A percentile compares a stretch with the other conserved stretches of the same genome.
phyloP scores from a whole-genome alignment of 257 asterid genomes.

The Solanum pinnatisectum region DNA sequence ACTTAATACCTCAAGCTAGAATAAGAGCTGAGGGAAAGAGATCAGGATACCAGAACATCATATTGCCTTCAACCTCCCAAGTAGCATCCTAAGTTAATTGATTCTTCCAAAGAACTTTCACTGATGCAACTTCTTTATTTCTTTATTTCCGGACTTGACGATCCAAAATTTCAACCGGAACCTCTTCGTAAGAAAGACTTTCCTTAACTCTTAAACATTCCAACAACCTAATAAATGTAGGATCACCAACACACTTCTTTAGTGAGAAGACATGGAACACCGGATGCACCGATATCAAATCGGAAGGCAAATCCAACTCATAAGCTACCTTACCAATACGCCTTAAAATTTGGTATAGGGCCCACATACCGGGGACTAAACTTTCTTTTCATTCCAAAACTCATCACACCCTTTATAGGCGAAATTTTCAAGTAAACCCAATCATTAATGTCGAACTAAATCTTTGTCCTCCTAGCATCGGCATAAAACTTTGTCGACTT shows the following conservation, averaged over 20 bases:
- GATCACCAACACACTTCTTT: neutral
- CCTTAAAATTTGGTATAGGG: neutral
- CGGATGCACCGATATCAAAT: no score
- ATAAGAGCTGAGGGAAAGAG: neutral
- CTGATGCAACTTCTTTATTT: neutral
- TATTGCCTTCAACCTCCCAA: neutral
- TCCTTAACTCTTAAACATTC: neutral
- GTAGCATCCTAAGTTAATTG: no score
- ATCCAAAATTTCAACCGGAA: neutral
- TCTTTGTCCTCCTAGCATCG: neutral
- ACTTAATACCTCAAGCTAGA: neutral
- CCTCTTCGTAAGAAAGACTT: neutral
- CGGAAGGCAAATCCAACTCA: no score
- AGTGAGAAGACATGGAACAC: neutral
- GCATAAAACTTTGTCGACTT: neutral
- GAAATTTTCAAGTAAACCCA: neutral
- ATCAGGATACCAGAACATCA: neutral
- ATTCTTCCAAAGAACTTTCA: neutral
- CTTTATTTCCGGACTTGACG: neutral
- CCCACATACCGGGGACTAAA: neutral
- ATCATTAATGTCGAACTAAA: no score
- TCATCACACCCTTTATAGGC: neutral
- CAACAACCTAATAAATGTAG: neutral
- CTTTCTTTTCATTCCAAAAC: neutral
- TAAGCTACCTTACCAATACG: neutral